Evolutionary conservation across 208 protist species (phyloP), one percentile per base, ranked within the genome.

Genomic region (Vickermania spadyakhi): DNA sequence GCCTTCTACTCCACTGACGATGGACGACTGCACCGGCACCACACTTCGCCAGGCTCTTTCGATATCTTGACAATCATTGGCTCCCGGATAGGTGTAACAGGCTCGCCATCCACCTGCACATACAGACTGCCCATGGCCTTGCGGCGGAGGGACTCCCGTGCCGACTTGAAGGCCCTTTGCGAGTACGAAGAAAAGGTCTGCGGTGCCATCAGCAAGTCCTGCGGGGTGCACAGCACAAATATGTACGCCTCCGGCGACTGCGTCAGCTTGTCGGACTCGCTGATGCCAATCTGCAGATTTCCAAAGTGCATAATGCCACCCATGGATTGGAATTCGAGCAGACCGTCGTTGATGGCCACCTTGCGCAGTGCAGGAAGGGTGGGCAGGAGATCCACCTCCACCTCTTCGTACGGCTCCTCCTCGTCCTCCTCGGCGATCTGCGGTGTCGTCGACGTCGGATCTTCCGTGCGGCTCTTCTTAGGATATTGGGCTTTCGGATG

Each of bases 91-190:
- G 58, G 72, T 2, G 72, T 62, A 42, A 86, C 49, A 14, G 83
- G 61, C 74, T 93, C 86, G 5, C 86, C 86, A 57, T 93, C 86
- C 14, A 89, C 64, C 65, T 93, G 86, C 31, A 89, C 70, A 30
- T 72, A 72, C 30, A 93, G 72, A 3, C 70, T 77, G 0, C 71
- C 61, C 52, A 45, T 50, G 60, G 71, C 57, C 3, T 60, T 64
- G 27, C 18, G 7, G 11, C 36, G 5, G 49, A 52, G 86, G 64
- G 0, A 31, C 58, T 14, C 52, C 25, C 22, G 76, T 58, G 60
- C 58, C 52, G n/a, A 72, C 55, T 42, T 61, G 56, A 51, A 68
- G 56, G 28, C 52, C 22, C 26, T 72, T 62, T 11, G 75, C 22
- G 1, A 68, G 5, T 18, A 27, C 30, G 58, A 55, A 21, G 73